Base-by-base conservation (phyloP, 2,329 filamentous ascomycete species). In the Botryotinia globosa region DNA sequence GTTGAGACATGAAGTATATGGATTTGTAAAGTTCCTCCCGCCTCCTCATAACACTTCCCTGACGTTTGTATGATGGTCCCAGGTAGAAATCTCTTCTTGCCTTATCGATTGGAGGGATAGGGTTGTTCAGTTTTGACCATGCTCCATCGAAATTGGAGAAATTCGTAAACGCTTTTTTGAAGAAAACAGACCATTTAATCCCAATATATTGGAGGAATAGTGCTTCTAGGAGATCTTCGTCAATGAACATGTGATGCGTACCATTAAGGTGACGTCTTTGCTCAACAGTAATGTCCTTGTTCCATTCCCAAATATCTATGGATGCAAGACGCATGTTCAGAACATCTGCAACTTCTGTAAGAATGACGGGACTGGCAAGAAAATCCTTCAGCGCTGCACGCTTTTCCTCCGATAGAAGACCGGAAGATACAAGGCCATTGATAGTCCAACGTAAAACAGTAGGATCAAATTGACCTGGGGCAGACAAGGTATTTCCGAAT, bases 201-300 rank as follows among this genome's bases (percentile, higher is more conserved):
- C 87, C 87, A 51, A 89, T 82, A 74, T 84, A 87, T 62, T 89
- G 85, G 4, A 88, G 78, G 37, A 89, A 82, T 12, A 89, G 83
- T 2, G 85, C 84, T 75, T 88, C 85, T 12, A 88, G 83, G 32
- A 88, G 81, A 74, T 90, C 88, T 76, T 88, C 87, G 63, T 89
- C 86, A 82, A 89, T 88, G 77, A 85, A 88, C n/a, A 89, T 85
- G 6, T 87, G 83, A 77, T 89, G 89, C 72, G 86, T 86, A 2
- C 87, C 86, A 74, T 87, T 89, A n/a, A 89, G 78, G 70, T 88
- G 85, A 34, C 85, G 83, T 51, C 87, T 83, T 82, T 86, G 85
- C 65, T 87, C 82, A 8, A 88, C 76, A 1, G 84, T 80, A 4
- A 89, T 81, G 3, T 81, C 81, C 7, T 80, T 79, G 8, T 83